Conservation (phyloP, 2,329 filamentous ascomycete genomes). For the Claviceps digitariae region DNA sequence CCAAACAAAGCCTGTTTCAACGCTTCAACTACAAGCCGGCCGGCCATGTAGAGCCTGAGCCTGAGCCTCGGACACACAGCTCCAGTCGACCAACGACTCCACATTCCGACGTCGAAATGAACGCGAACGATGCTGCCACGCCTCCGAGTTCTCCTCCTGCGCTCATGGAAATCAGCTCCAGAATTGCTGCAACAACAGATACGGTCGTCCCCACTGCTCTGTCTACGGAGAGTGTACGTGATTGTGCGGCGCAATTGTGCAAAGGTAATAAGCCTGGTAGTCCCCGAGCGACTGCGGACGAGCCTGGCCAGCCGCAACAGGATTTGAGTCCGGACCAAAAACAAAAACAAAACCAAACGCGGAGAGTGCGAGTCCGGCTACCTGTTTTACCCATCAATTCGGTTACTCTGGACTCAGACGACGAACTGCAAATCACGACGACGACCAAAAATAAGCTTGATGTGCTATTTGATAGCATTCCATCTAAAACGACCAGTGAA, state of each 20-base stretch:
- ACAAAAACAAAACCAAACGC: constrained; percentile 24
- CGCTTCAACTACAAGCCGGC: constrained; percentile 60
- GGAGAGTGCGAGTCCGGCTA: constrained; percentile 37
- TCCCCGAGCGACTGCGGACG: constrained; percentile 19
- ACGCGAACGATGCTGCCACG: constrained; percentile 39
- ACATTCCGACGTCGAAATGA: constrained; percentile 38
- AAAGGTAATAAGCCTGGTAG: neutral
- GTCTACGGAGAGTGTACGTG: neutral
- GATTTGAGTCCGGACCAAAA: constrained; percentile 3
- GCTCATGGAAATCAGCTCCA: constrained; percentile 12
- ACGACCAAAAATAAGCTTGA: constrained; percentile 38
- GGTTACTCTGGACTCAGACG: constrained; percentile 33
- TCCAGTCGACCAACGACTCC: constrained; percentile 43
- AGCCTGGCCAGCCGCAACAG: constrained; percentile 47
- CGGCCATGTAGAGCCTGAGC: constrained; percentile 9
- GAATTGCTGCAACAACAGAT: constrained; percentile 9
- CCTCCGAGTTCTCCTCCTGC: constrained; percentile 57
- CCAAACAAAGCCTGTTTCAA: constrained; percentile 69
- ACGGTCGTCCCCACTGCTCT: neutral
- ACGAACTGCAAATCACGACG: constrained; percentile 50
- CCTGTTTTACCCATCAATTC: constrained; percentile 26
- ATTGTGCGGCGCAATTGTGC: neutral
- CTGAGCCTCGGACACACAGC: constrained; percentile 21
- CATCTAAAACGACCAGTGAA: constrained; percentile 48
- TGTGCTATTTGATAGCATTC: constrained; percentile 57